Percentiles rank a stretch among this genome's conserved stretches.
These are phyloP conservation scores for Ophiostoma himal-ulmi DNA, from an alignment of 2,329 filamentous ascomycete genomes.

Conservation along the genomic window DNA sequence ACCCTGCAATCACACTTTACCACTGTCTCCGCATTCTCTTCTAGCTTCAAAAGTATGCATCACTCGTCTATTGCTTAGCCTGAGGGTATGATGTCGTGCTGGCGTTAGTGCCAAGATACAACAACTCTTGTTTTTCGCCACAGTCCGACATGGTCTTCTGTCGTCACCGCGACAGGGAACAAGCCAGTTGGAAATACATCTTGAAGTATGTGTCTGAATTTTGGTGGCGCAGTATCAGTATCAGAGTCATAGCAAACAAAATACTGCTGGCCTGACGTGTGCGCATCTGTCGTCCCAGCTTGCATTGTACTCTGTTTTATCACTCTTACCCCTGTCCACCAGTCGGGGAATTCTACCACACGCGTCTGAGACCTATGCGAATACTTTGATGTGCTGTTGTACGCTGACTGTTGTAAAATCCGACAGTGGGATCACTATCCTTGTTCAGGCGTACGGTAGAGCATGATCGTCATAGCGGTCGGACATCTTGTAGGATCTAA, in stretches of 20 bases:
- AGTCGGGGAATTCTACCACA: not conserved
- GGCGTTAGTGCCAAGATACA: not conserved
- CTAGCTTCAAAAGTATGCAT: not conserved
- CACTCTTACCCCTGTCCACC: not conserved
- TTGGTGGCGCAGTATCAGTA: not conserved
- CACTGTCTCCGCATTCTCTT: not conserved
- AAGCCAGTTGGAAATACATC: not conserved
- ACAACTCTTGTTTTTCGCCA: not conserved
- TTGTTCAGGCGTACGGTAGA: not conserved
- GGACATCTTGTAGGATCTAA: not conserved
- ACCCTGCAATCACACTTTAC: conserved; percentile 9
- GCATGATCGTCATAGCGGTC: not conserved
- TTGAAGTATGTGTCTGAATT: not conserved
- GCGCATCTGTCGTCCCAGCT: not conserved
- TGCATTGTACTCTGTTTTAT: not conserved
- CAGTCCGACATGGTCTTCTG: not conserved
- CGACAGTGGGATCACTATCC: not conserved
- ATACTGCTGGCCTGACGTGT: not conserved
- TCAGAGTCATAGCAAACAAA: not conserved
- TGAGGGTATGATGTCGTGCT: conserved; percentile 3
- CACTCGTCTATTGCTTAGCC: not conserved
- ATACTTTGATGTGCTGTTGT: too few relatives aligned
- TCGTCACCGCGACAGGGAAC: not conserved
- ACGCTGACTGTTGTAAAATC: not conserved
- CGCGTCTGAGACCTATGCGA: not conserved